phyloP scores from a whole-genome alignment of 495 filamentous ascomycete genomes.

The Tetracladium setigerum region DNA sequence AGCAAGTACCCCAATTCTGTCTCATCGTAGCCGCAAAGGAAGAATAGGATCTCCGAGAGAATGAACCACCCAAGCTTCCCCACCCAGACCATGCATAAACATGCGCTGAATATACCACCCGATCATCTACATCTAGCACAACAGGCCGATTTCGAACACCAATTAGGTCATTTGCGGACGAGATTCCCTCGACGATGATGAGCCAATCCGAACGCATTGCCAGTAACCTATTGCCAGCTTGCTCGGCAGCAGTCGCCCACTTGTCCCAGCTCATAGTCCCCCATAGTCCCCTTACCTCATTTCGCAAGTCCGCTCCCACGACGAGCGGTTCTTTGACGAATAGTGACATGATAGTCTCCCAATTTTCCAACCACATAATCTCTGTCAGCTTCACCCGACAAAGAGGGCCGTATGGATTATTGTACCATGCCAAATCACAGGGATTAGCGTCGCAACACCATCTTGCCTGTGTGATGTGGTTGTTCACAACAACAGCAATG shows the following conservation, averaged over 20 bases:
- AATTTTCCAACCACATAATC: constrained; percentile 51
- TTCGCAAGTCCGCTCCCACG: constrained; percentile 51
- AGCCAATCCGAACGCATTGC: constrained; percentile 51
- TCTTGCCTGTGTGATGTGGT: constrained; percentile 52
- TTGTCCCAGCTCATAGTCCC: constrained; percentile 51
- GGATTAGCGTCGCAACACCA: constrained; percentile 56
- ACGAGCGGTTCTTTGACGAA: constrained; percentile 44
- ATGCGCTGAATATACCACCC: constrained; percentile 54
- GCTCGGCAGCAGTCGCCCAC: constrained; percentile 52
- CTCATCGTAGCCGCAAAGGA: constrained; percentile 50
- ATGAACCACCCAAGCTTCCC: constrained; percentile 44
- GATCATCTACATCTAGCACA: constrained; percentile 37
- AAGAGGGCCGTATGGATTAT: constrained; percentile 43
- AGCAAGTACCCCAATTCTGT: constrained; percentile 55
- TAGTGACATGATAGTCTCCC: constrained; percentile 48
- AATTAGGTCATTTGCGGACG: constrained; percentile 49
- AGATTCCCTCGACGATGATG: constrained; percentile 53
- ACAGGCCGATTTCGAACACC: constrained; percentile 42
- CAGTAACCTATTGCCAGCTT: constrained; percentile 44
- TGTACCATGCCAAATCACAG: constrained; percentile 51
- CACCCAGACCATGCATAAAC: constrained; percentile 58
- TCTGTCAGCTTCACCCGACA: constrained; percentile 49
- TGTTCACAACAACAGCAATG: constrained; percentile 51
- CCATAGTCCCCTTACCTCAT: constrained; percentile 55
- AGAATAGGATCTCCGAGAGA: constrained; percentile 42